Base-by-base conservation (phyloP, 768 basidiomycete genomes). In the Auricularia heimuer region DNA sequence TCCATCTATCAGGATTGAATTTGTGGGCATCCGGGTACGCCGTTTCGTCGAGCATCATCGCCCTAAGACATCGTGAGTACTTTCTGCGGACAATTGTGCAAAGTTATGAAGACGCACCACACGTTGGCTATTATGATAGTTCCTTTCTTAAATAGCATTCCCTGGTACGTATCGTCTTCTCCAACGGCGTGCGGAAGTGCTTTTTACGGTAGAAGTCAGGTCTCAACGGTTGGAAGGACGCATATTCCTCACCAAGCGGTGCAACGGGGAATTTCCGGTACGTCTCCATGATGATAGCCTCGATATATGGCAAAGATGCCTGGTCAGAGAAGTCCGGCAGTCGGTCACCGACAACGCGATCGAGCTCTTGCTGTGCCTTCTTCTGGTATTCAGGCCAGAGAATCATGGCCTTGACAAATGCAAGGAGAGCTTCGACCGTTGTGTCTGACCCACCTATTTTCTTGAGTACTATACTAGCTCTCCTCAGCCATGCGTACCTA, bases 391-490 rank as follows among this genome's bases (percentile, higher is more conserved):
- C 65, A 16, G 67, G 67, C 42, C 63, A 63, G 1, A 63, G 33
- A 3, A 66, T 37, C 67, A 68, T 68, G 12, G 67, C 67, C 10
- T 64, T 36, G 33, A 68, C n/a, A 60, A 68, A 68, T 14, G 35
- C 35, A 6, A 44, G 34, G 16, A 68, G 3, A 2, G 65, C 35
- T 36, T 62, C 63, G 12, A 54, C 29, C 16, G 67, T 58, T 6
- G 86, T 80, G 71, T 98, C 96, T 0, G 96, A 88, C 42, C 98
- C 78, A 67, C 97, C 97, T 54, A 39, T 8, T 39, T 95, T 0
- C 95, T 95, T 10, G 89, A 72, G 98, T 96, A 39, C 39, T 7
- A 39, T 29, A 29, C 1, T 29, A 29, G 29, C 29, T 7, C 39
- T 3, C 39, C 3, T 8, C 1, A 39, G 7, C 3, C 39, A 39